Evolutionary conservation across 2,329 filamentous ascomycete species (phyloP).

Genomic region (Talaromyces verruculosus): DNA sequence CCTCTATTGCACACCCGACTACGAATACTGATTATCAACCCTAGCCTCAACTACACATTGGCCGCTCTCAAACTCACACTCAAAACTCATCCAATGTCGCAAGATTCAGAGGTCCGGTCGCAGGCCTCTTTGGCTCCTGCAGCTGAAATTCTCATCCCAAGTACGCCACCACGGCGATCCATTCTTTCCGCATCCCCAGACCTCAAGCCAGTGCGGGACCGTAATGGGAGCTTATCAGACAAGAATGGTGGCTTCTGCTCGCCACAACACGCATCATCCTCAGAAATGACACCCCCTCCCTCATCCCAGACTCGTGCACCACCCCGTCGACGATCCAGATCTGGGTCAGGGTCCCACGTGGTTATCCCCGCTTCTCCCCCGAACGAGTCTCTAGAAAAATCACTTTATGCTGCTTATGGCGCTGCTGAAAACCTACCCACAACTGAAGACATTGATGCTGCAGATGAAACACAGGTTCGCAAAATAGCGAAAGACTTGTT

Average conservation of each 20-base stretch:
- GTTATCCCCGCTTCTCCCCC: constrained; percentile 54
- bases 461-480: constrained; percentile 54
- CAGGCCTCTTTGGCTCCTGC: constrained; percentile 40
- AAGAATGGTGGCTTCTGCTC: constrained; percentile 38
- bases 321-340: constrained; percentile 45
- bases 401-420: constrained; percentile 43
- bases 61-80: not conserved
- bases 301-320: constrained; percentile 57
- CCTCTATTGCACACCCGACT: not conserved
- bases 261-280: constrained; percentile 49
- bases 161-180: constrained; percentile 35
- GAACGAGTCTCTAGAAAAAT: constrained; percentile 42
- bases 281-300: constrained; percentile 61
- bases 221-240: constrained; percentile 36
- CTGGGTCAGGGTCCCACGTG: constrained; percentile 37
- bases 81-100: constrained; percentile 31
- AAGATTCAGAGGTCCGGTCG: constrained; percentile 32
- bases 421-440: constrained; percentile 49
- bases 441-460: constrained; percentile 53
- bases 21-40: not conserved
- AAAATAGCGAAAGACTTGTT: constrained; percentile 56
- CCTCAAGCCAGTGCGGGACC: constrained; percentile 32
- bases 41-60: not conserved
- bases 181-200: constrained; percentile 41
- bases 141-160: constrained; percentile 39